These are phyloP conservation scores for Paulownia fortunei DNA, from an alignment of 257 asterid species.

Conservation along the genomic window DNA sequence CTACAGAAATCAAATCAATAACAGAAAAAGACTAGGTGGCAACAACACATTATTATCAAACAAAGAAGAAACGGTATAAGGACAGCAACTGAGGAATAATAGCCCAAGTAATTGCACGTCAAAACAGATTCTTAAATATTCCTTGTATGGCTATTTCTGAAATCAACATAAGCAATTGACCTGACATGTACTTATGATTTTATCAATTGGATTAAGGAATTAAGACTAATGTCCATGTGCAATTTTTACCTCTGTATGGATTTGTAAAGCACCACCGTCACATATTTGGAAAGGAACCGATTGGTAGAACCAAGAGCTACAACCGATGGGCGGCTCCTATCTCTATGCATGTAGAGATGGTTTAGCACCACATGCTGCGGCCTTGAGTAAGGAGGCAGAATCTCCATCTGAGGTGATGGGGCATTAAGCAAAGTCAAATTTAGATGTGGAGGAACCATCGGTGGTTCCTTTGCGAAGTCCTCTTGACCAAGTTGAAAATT, in stretches of 20 bases:
- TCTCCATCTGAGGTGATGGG: constrained; percentile 82
- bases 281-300: constrained; percentile 89
- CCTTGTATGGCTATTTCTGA: constrained; percentile 35
- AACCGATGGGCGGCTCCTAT: constrained; percentile 76
- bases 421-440: constrained; percentile 79
- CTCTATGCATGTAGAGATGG: constrained; percentile 98
- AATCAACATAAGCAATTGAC: constrained; percentile 27
- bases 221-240: constrained; percentile 10
- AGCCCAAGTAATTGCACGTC: constrained; percentile 16
- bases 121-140: constrained; percentile 33
- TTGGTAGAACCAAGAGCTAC: constrained; percentile 97
- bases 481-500: constrained; percentile 67
- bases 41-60: constrained; percentile 11
- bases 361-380: constrained; percentile 98
- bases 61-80: constrained; percentile 12
- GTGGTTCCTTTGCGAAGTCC: constrained; percentile 94
- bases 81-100: constrained; percentile 2
- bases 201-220: constrained; percentile 32
- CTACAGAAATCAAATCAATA: background rate
- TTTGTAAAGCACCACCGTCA: constrained; percentile 95
- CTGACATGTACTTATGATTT: constrained; percentile 18
- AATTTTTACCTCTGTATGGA: constrained; percentile 85
- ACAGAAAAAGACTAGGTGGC: background rate
- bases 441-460: constrained; percentile 88
- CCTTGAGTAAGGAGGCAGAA: constrained; percentile 82